Base-by-base conservation (phyloP, 441 rosid species). In the Corymbia calophylla region DNA sequence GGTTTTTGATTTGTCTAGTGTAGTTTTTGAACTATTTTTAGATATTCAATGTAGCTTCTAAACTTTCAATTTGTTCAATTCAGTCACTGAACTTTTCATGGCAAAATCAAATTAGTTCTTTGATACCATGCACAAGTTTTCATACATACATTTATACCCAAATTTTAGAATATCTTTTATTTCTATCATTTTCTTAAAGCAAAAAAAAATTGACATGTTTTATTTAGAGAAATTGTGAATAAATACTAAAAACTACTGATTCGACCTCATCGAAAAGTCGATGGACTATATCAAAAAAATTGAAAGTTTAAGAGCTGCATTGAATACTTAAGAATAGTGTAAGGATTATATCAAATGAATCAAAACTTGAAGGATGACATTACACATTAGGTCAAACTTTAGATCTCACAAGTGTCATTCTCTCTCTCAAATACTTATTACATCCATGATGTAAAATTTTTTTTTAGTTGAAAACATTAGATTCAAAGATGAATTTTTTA, bases 241-340 rank as follows among this genome's bases (percentile, higher is more conserved):
- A 58, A 9, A 58, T 25, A 25, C 64, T 58, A 58, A 58, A 58
- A 58, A 58, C 3, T 58, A 58, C 25, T 58, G n/a, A 58, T 25
- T 58, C 25, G n/a, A 58, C 64, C 0, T 58, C 25, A 29, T 58
- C 25, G 7, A 6, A 58, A 58, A 25, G 64, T 25, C 3, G 0
- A 8, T 58, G 64, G 64, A 58, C 0, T 58, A 58, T 27, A 58
- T 58, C 3, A 0, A 6, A 58, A 14, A 25, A 58, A 58, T 58
- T 9, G n/a, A 58, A 58, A 0, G 13, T 0, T 4, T 6, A 58
- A 6, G 25, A 29, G 25, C n/a, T 25, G 11, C n/a, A 9, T 58
- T 58, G 64, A 58, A 58, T 58, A 58, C 15, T 58, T 25, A 4
- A 58, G 3, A 10, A 25, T 4, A 58, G n/a, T 58, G 25, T 4